Percentiles rank a stretch among this genome's conserved stretches.
phyloP scores from a whole-genome alignment of 106 monocot genomes.

The Dendrobium catenatum region DNA sequence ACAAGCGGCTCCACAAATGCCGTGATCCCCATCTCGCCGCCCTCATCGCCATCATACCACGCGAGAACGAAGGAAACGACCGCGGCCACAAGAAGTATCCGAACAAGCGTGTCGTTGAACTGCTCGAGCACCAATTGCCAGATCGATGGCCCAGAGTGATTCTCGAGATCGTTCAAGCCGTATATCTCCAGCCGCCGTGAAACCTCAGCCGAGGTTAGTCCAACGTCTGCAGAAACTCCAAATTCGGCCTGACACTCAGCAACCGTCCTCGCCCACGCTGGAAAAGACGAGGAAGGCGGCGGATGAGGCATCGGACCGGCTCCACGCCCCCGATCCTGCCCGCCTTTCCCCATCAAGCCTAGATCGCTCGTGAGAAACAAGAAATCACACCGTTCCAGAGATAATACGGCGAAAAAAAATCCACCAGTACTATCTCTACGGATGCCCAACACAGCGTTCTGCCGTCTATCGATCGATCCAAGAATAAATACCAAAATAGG shows the following conservation, averaged over 20 bases:
- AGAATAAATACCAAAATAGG: not conserved
- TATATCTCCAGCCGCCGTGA: slow-evolving; percentile 31
- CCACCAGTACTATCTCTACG: not conserved
- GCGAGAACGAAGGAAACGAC: slow-evolving; percentile 59
- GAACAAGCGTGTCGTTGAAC: slow-evolving; percentile 87
- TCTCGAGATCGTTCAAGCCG: slow-evolving; percentile 87
- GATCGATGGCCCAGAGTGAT: slow-evolving; percentile 77
- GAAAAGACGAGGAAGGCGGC: slow-evolving; percentile 22
- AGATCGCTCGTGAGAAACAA: slow-evolving; percentile 9
- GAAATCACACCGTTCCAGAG: not conserved
- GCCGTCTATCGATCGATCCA: slow-evolving; percentile 1
- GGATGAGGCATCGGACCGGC: slow-evolving; percentile 2
- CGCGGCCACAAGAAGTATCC: slow-evolving; percentile 93
- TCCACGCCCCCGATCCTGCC: slow-evolving; percentile 26
- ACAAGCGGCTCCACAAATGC: slow-evolving; percentile 79
- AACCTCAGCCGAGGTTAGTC: slow-evolving; percentile 57
- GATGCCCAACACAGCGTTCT: not conserved
- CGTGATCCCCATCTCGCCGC: slow-evolving; percentile 44
- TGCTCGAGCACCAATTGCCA: slow-evolving; percentile 78
- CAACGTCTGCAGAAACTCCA: slow-evolving; percentile 34
- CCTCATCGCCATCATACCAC: slow-evolving; percentile 22
- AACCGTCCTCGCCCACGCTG: slow-evolving; percentile 67
- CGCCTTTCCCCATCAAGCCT: slow-evolving; percentile 47
- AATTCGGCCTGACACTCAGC: slow-evolving; percentile 67
- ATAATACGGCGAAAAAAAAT: slow-evolving; percentile 2